Base-by-base conservation (phyloP, 305 asterid species). In the Lippia alba region DNA sequence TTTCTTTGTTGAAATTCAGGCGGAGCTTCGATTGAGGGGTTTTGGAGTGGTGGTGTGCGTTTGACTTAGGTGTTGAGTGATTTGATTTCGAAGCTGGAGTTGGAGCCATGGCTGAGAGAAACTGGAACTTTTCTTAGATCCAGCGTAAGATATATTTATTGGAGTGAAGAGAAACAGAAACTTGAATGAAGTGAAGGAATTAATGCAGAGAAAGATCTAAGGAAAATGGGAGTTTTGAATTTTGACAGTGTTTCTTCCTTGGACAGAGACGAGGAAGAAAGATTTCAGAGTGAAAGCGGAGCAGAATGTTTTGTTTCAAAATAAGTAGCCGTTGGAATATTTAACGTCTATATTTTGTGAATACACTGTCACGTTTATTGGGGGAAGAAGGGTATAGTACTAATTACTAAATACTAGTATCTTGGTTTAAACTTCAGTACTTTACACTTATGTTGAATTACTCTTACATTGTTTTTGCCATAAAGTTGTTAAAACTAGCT, bases 1-100 rank as follows among this genome's bases (percentile, higher is more conserved):
- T 64, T 14, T 79, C 81, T 61, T 69, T 83, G 46, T 79, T 20
- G 82, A 86, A 86, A 54, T 88, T 88, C 2, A 91, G 72, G 10
- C 92, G 88, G n/a, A 80, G 86, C 70, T 84, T 91, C 0, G 97
- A 82, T 0, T 77, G 91, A 5, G 99, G 99, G 44, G 97, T 94
- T 63, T 65, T 85, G 4, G 83, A 44, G 12, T 84, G 87, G 78
- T 78, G 76, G 78, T 83, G 78, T 39, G 74, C 76, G 20, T 56
- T 74, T 15, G 84, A 41, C 76, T 91, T 91, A 0, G 97, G 96
- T 0, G 97, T 87, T 0, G 82, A 75, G 44, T 70, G 76, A 64
- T 76, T 59, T 1, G 89, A 79, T 64, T 88, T 92, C 6, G 93
- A 78, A 15, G 89, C 75, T 40, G 92, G 94, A 58, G 91, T 92